Evolutionary conservation across 768 basidiomycete genomes (phyloP).

Genomic region (Hygrophoropsis aurantiaca): DNA sequence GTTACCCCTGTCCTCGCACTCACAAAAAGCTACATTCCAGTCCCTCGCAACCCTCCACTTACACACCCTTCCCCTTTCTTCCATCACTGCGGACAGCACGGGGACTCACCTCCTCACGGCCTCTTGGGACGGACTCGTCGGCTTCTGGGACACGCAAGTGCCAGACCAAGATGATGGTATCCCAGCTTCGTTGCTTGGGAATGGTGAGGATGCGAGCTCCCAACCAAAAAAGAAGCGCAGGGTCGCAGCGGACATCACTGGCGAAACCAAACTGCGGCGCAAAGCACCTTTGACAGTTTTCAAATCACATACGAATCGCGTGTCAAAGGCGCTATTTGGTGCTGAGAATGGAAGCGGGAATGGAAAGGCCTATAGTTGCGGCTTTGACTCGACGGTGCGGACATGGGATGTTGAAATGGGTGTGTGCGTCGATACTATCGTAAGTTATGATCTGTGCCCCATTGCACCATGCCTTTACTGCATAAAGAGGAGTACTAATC

Average conservation of each 20-base stretch:
- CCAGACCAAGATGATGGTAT: slow-evolving; percentile 65
- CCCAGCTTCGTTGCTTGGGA: slow-evolving; percentile 29
- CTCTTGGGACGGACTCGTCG: slow-evolving; percentile 86
- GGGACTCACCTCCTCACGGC: slow-evolving; percentile 75
- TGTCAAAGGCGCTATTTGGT: slow-evolving; percentile 71
- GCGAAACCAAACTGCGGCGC: slow-evolving; percentile 40
- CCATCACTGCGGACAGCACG: slow-evolving; percentile 52
- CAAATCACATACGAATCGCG: slow-evolving; percentile 79
- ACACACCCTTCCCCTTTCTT: slow-evolving; percentile 81
- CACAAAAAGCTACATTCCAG: slow-evolving; percentile 26
- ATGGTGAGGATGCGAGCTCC: slow-evolving; percentile 15
- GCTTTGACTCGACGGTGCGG: slow-evolving; percentile 88
- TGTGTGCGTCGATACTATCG: slow-evolving; percentile 68
- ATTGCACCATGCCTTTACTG: neutral
- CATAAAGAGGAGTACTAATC: neutral
- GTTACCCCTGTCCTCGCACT: slow-evolving; percentile 1
- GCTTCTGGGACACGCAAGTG: slow-evolving; percentile 71
- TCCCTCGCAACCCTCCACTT: slow-evolving; percentile 74
- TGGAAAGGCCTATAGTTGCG: slow-evolving; percentile 68
- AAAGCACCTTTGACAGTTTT: slow-evolving; percentile 75
- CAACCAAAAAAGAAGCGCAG: slow-evolving; percentile 64
- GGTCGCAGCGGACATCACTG: slow-evolving; percentile 36
- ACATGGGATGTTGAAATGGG: slow-evolving; percentile 85
- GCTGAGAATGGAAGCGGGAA: slow-evolving; percentile 8
- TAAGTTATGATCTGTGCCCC: slow-evolving; percentile 33